Evolutionary conservation across 73 alveolate genomes (phyloP).

Genomic region (Uronychia setigera): DNA sequence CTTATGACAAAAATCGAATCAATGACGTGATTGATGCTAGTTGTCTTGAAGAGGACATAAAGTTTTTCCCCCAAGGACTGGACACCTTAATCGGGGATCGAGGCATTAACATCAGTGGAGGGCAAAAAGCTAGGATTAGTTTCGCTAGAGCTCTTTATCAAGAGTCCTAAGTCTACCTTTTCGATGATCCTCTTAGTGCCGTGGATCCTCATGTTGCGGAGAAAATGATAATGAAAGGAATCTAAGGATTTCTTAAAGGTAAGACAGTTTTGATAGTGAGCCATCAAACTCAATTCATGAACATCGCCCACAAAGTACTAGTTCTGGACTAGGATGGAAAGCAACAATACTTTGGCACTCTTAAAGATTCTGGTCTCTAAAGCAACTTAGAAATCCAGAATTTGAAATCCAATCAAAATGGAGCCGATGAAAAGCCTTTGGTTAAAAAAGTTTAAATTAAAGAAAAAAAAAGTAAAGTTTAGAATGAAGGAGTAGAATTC

Average conservation of each 20-base stretch:
- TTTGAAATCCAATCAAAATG: too few relatives aligned
- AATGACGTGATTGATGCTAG: neutral
- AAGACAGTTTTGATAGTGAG: too few relatives aligned
- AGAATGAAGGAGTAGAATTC: too few relatives aligned
- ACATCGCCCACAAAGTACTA: too few relatives aligned
- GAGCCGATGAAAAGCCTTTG: too few relatives aligned
- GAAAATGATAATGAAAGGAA: constrained; percentile 13
- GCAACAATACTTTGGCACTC: too few relatives aligned
- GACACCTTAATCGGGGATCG: constrained; percentile 13
- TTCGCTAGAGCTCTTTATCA: constrained; percentile 86
- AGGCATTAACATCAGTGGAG: constrained; percentile 75
- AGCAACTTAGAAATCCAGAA: too few relatives aligned
- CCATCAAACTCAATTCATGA: too few relatives aligned
- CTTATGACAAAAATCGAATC: constrained; percentile 33
- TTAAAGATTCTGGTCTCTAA: too few relatives aligned
- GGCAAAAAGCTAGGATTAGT: constrained; percentile 82
- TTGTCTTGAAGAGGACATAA: neutral
- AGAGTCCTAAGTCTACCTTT: constrained; percentile 64
- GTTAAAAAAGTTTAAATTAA: too few relatives aligned
- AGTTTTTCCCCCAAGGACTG: neutral
- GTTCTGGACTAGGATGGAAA: too few relatives aligned
- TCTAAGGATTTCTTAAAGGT: constrained; percentile 8
- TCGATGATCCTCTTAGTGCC: constrained; percentile 87
- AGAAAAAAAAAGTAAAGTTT: too few relatives aligned
- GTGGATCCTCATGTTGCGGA: constrained; percentile 79